Evolutionary conservation across 2,329 filamentous ascomycete genomes (phyloP).

Genomic region (Colletotrichum sp.): DNA sequence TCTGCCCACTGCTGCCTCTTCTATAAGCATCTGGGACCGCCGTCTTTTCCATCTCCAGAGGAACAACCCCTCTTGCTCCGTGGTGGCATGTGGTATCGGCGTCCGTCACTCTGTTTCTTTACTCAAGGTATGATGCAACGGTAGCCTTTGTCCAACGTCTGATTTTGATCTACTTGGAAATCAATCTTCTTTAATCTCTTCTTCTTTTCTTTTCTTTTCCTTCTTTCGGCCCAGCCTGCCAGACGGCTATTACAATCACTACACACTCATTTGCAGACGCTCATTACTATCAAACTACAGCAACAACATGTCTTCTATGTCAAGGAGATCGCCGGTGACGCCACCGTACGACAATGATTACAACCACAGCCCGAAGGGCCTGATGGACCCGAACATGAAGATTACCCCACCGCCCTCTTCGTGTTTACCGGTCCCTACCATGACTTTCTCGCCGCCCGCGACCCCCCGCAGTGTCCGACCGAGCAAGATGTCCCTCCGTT

Average conservation of each 20-base stretch:
- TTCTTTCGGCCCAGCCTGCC: not conserved
- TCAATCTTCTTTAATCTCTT: not conserved
- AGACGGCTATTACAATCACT: not conserved
- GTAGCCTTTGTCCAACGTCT: not conserved
- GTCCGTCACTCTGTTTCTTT: not conserved
- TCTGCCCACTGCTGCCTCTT: not conserved
- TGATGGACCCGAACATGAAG: not conserved
- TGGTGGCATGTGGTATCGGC: not conserved
- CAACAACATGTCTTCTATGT: conserved; percentile 3
- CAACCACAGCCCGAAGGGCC: not conserved
- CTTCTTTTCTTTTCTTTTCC: not conserved
- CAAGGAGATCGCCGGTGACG: conserved; percentile 12
- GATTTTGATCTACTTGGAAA: not conserved
- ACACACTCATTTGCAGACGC: not conserved
- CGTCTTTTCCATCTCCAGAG: conserved; percentile 15
- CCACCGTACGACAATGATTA: conserved; percentile 13
- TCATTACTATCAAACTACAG: not conserved
- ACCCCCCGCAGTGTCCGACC: conserved; percentile 21
- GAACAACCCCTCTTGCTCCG: not conserved
- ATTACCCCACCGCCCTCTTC: not conserved
- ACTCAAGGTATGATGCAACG: conserved; percentile 1
- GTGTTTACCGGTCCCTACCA: not conserved
- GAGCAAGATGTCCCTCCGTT: conserved; percentile 28
- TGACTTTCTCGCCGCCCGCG: conserved; percentile 28
- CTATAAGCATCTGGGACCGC: conserved; percentile 11